These are phyloP conservation scores for Sindora glabra DNA, from an alignment of 306 rosid genomes.

Conservation along the genomic window DNA sequence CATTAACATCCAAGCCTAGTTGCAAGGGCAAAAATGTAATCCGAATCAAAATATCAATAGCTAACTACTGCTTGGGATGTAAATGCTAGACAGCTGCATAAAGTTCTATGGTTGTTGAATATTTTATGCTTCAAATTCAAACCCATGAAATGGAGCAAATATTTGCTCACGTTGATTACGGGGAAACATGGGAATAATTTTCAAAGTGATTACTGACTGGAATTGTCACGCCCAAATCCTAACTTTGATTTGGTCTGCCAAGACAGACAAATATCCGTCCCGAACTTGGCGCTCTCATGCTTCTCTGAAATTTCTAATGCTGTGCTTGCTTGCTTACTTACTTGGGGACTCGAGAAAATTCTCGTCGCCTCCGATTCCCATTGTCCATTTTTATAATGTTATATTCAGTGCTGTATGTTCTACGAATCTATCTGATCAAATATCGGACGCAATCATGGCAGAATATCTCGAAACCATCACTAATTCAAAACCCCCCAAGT, in stretches of 20 bases:
- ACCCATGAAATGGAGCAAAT: neutral
- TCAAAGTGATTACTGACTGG: slow-evolving; percentile 39
- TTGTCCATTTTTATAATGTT: slow-evolving; percentile 5
- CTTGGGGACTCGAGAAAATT: slow-evolving; percentile 15
- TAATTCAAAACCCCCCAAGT: slow-evolving; percentile 26
- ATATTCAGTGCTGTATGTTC: slow-evolving; percentile 16
- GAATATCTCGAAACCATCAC: slow-evolving; percentile 59
- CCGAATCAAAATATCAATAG: too few relatives aligned
- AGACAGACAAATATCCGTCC: slow-evolving; percentile 38
- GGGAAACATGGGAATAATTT: slow-evolving; percentile 21
- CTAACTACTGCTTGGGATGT: too few relatives aligned
- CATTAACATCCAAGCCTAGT: too few relatives aligned
- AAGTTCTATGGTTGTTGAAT: neutral
- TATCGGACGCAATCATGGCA: slow-evolving; percentile 40
- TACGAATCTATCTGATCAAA: slow-evolving; percentile 42
- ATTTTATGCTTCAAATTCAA: neutral
- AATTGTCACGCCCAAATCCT: slow-evolving; percentile 72
- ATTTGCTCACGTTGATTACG: slow-evolving; percentile 4
- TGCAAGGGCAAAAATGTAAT: too few relatives aligned
- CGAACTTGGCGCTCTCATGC: slow-evolving; percentile 47
- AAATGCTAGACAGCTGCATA: neutral
- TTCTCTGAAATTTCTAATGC: slow-evolving; percentile 47
- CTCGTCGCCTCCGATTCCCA: slow-evolving; percentile 1
- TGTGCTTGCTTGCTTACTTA: too few relatives aligned
- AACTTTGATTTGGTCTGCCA: slow-evolving; percentile 55